Evolutionary conservation across 805 yeast genomes (phyloP).

Genomic region (Kluyveromyces starmeri): DNA sequence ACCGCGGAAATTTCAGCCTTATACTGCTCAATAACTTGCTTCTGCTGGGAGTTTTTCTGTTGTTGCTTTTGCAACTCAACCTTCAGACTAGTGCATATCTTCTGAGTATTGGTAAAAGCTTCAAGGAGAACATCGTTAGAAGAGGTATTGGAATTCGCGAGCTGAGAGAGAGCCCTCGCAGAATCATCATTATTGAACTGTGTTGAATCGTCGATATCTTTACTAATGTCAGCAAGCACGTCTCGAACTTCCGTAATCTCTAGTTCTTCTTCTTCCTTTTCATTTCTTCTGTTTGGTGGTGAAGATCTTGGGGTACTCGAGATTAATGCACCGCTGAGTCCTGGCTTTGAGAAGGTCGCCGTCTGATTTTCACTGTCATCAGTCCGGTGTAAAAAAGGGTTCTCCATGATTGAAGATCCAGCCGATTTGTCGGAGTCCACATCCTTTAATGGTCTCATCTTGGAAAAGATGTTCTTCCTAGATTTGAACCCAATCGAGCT

Average conservation of each 20-base stretch:
- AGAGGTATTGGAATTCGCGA: conserved; percentile 12
- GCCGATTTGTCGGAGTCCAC: conserved; percentile 7
- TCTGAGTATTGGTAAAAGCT: conserved; percentile 34
- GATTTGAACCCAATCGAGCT: conserved; percentile 25
- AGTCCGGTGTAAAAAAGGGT: conserved; percentile 10
- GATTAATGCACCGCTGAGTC: background rate
- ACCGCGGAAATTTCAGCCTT: conserved; percentile 18
- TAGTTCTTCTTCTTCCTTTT: conserved; percentile 27
- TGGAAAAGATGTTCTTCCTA: conserved; percentile 26
- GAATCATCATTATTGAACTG: background rate
- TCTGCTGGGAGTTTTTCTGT: conserved; percentile 21
- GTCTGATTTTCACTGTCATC: conserved; percentile 4
- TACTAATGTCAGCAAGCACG: conserved; percentile 7
- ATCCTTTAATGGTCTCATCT: conserved; percentile 12
- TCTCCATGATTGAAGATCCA: conserved; percentile 17
- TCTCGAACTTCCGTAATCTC: conserved; percentile 35
- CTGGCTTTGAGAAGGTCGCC: background rate
- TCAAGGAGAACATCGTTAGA: conserved; percentile 32
- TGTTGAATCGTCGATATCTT: background rate
- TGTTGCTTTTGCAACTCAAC: conserved; percentile 26
- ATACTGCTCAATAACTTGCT: conserved; percentile 16
- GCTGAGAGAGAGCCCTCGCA: background rate
- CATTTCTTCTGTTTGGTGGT: background rate
- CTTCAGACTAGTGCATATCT: conserved; percentile 28
- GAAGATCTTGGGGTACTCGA: conserved; percentile 6